Percentiles rank a stretch among this genome's conserved stretches.
Evolutionary conservation across 495 filamentous ascomycete species (phyloP).

Genomic region (Lophiotrema nucula): DNA sequence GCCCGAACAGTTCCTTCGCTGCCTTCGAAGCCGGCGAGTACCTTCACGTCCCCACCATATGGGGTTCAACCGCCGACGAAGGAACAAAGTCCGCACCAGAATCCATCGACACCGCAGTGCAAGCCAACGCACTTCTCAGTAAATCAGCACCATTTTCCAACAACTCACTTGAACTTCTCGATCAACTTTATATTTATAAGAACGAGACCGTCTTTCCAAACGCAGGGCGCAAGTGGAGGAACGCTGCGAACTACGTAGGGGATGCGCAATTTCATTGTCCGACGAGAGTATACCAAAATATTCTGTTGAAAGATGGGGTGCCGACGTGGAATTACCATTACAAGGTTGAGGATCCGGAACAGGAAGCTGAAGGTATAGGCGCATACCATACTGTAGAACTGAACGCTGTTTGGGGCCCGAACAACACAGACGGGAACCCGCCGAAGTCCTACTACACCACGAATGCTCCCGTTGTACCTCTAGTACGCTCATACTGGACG

Average conservation of each 20-base stretch:
- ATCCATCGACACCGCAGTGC: conserved; percentile 45
- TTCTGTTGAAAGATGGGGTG: conserved; percentile 42
- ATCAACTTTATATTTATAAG: conserved; percentile 57
- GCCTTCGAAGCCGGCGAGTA: conserved; percentile 59
- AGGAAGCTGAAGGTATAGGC: conserved; percentile 52
- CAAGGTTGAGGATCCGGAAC: conserved; percentile 56
- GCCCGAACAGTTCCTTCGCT: conserved; percentile 57
- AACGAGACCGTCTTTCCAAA: conserved; percentile 60
- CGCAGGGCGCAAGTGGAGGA: conserved; percentile 56
- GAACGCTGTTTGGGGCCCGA: conserved; percentile 60
- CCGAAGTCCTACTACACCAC: conserved; percentile 55
- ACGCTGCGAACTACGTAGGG: conserved; percentile 60
- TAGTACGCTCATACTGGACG: conserved; percentile 38
- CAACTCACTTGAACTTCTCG: conserved; percentile 4
- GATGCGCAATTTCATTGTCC: conserved; percentile 72
- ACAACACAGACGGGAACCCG: conserved; percentile 43
- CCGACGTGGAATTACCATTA: conserved; percentile 64
- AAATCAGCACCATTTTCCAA: conserved; percentile 60
- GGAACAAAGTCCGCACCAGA: conserved; percentile 63
- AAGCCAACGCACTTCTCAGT: conserved; percentile 57
- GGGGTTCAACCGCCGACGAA: conserved; percentile 69
- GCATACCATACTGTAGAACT: conserved; percentile 63
- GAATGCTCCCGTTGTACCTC: conserved; percentile 32
- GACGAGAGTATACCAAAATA: conserved; percentile 54
- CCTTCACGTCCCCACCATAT: conserved; percentile 66